Evolutionary conservation across 2,329 filamentous ascomycete genomes (phyloP).

Genomic region (Dactylellina sp.): DNA sequence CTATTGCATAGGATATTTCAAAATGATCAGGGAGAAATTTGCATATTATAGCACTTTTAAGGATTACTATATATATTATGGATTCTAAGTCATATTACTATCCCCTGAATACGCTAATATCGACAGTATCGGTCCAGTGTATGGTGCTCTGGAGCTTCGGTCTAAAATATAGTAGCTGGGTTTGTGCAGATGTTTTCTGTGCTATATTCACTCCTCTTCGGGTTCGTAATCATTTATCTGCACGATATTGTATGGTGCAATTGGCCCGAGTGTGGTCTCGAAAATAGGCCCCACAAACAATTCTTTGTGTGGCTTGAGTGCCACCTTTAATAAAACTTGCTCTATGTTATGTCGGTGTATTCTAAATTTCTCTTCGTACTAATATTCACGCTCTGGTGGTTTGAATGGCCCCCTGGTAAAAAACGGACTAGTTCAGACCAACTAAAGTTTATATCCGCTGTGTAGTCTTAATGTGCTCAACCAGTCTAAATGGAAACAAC

Average conservation of each 20-base stretch:
- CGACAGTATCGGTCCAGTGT: conserved; percentile 62
- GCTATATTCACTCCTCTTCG: conserved; percentile 78
- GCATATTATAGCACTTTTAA: not conserved
- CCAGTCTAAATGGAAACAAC: conserved; percentile 82
- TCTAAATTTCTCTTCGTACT: conserved; percentile 79
- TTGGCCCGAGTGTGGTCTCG: too few relatives aligned
- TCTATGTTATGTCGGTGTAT: conserved; percentile 67
- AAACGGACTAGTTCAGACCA: not conserved
- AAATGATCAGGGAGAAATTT: too few relatives aligned
- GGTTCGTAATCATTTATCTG: conserved; percentile 79
- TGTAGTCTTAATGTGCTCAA: conserved; percentile 78
- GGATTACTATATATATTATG: too few relatives aligned
- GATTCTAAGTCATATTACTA: too few relatives aligned
- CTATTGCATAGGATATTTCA: too few relatives aligned
- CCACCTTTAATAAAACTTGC: conserved; percentile 68
- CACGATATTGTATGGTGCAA: conserved; percentile 72
- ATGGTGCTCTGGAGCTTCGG: conserved; percentile 74
- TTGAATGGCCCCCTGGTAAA: too few relatives aligned
- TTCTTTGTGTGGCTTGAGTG: too few relatives aligned
- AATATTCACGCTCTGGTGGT: conserved; percentile 73
- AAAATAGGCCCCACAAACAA: too few relatives aligned
- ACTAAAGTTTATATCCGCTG: not conserved
- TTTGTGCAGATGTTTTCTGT: conserved; percentile 80
- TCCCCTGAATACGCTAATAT: too few relatives aligned
- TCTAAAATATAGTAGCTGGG: conserved; percentile 76